Conservation (phyloP, 352 stramenopile species). For the Pythium scleroteichum region DNA sequence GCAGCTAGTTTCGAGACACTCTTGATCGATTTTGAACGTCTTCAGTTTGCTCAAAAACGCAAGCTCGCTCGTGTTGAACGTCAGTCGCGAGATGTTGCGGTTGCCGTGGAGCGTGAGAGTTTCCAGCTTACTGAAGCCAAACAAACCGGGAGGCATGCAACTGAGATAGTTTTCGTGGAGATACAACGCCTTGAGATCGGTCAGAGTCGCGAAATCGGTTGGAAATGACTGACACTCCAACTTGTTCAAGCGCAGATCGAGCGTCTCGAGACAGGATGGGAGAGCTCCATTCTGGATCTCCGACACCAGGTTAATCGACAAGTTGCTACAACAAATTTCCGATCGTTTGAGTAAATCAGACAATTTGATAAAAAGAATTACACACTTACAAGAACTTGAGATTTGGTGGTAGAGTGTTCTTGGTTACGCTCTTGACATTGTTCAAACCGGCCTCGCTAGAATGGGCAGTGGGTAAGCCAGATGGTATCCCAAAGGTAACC, state of each 20-base stretch:
- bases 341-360: neutral
- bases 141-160: conserved; percentile 7
- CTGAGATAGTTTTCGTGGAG: conserved; percentile 24
- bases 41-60: conserved; percentile 31
- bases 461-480: no score
- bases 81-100: conserved; percentile 26
- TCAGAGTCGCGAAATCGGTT: conserved; percentile 4
- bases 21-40: conserved; percentile 33
- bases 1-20: conserved; percentile 29
- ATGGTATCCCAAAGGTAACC: no score
- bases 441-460: conserved; percentile 10
- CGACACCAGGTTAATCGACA: conserved; percentile 19
- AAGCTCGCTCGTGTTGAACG: conserved; percentile 29
- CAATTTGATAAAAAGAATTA: neutral
- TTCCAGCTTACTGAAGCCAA: conserved; percentile 15
- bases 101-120: conserved; percentile 27
- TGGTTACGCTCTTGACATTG: conserved; percentile 3
- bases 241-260: conserved; percentile 20
- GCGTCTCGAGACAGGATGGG: conserved; percentile 7
- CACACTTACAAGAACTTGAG: conserved; percentile 19
- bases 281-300: conserved; percentile 15
- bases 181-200: conserved; percentile 16
- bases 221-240: conserved; percentile 9
- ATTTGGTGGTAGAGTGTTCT: conserved; percentile 6
- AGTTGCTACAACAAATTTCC: conserved; percentile 9